Base-by-base conservation (phyloP, 306 rosid species). In the Glycine soja region DNA sequence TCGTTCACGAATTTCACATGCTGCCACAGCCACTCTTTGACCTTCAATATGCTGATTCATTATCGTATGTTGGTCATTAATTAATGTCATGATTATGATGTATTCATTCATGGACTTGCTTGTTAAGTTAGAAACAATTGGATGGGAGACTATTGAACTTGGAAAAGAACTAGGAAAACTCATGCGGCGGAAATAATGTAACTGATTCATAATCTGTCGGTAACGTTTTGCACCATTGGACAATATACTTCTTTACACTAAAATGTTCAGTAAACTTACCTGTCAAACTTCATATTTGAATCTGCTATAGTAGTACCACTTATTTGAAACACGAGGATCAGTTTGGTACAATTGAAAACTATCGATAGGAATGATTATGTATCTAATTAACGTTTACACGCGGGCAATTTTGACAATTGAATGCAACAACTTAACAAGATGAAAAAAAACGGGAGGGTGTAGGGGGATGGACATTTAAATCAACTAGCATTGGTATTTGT, bases 261-360 rank as follows among this genome's bases (percentile, higher is more conserved):
- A 34, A 58, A 58, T 53, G 59, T 62, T 76, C 24, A 13, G 18
- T 8, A 62, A 62, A 30, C 50, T 46, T 14, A 61, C 71, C 59
- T 4, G 19, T 24, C 80, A 62, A 74, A 74, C 40, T 62, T 76
- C 19, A 32, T 47, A 8, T 61, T 62, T 62, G 61, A 76, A 76
- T 38, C 13, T 62, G 6, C 34, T 3, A 4, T 36, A 36, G 30
- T 10, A 43, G 13, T 76, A 14, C 72, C 9, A 45, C 54, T 14
- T 9, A 47, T 48, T 62, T 76, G 80, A 47, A 54, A 54, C 66
- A 52, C 12, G 5, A 53, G 77, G 52, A 38, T 15, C 0, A 10
- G 51, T 2, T 9, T 30, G 45, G 75, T 34, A 34, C 7, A 16
- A 36, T 38, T 53, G 52, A 73, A 52, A 72, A 72, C 48, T n/a